phyloP scores from a whole-genome alignment of 106 monocot genomes.

The Agapanthus africanus region DNA sequence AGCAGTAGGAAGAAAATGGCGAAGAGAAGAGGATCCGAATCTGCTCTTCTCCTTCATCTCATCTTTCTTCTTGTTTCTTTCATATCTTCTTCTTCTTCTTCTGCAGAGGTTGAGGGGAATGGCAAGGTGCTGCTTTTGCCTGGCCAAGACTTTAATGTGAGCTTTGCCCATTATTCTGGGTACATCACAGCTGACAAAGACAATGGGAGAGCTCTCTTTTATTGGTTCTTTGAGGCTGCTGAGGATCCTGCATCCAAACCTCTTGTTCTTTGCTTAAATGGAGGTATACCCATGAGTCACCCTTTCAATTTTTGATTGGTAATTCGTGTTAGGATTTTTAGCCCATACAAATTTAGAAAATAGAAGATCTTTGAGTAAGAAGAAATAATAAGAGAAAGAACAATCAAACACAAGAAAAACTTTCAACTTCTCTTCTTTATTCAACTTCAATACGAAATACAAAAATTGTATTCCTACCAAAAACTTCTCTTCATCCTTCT shows the following conservation, averaged over 20 bases:
- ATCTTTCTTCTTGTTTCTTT: neutral
- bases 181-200: slow-evolving; percentile 63
- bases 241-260: slow-evolving; percentile 78
- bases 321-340: too few relatives aligned
- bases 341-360: too few relatives aligned
- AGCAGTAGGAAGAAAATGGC: slow-evolving; percentile 13
- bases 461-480: too few relatives aligned
- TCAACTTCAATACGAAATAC: too few relatives aligned
- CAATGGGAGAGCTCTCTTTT: slow-evolving; percentile 70
- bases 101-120: slow-evolving; percentile 30
- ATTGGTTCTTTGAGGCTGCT: slow-evolving; percentile 95
- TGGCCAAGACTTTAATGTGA: slow-evolving; percentile 57
- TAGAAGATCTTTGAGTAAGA: too few relatives aligned
- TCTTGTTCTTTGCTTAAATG: slow-evolving; percentile 91
- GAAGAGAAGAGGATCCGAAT: neutral
- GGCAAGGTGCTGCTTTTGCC: slow-evolving; percentile 46
- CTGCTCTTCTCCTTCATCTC: neutral
- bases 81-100: neutral
- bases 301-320: neutral
- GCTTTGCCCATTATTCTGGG: slow-evolving; percentile 81
- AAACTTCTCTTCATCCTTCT: too few relatives aligned
- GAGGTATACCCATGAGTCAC: slow-evolving; percentile 34
- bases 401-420: too few relatives aligned
- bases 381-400: too few relatives aligned
- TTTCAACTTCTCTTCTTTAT: too few relatives aligned